Evolutionary conservation across 768 basidiomycete genomes (phyloP).

Genomic region (Pleurotus tuoliensis): DNA sequence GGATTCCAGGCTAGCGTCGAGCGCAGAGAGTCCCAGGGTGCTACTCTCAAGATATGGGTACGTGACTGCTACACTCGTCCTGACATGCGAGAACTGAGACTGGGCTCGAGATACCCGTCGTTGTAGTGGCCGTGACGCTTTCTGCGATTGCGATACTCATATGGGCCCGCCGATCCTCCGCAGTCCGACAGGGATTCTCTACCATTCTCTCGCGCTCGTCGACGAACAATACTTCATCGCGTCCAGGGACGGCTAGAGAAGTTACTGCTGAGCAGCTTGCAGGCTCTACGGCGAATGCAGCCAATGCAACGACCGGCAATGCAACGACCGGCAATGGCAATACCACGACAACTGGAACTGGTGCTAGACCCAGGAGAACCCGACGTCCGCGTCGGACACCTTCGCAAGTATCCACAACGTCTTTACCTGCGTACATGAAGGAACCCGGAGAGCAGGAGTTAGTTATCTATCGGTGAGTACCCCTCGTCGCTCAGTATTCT

Average conservation of each 20-base stretch:
- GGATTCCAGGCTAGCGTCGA: background rate
- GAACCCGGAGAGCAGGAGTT: conserved; percentile 82
- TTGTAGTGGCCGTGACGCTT: background rate
- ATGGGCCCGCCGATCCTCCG: background rate
- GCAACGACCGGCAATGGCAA: conserved; percentile 27
- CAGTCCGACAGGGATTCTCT: background rate
- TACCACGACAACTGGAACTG: conserved; percentile 20
- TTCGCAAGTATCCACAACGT: conserved; percentile 76
- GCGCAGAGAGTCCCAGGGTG: background rate
- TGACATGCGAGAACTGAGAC: background rate
- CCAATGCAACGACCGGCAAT: conserved; percentile 19
- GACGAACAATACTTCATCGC: background rate
- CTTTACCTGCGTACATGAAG: conserved; percentile 76
- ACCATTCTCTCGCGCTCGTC: background rate
- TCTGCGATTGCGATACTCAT: conserved; percentile 1
- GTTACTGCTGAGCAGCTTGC: conserved; percentile 59
- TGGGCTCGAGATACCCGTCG: background rate
- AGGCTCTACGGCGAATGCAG: conserved; percentile 33
- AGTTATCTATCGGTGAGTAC: conserved; percentile 53
- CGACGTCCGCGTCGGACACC: conserved; percentile 59
- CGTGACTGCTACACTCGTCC: background rate
- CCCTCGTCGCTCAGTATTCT: too few species aligned
- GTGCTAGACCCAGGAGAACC: conserved; percentile 31
- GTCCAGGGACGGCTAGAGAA: conserved; percentile 21
- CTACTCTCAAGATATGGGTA: background rate